phyloP scores from a whole-genome alignment of 2,329 filamentous ascomycete genomes.

The Akanthomyces lecanii region DNA sequence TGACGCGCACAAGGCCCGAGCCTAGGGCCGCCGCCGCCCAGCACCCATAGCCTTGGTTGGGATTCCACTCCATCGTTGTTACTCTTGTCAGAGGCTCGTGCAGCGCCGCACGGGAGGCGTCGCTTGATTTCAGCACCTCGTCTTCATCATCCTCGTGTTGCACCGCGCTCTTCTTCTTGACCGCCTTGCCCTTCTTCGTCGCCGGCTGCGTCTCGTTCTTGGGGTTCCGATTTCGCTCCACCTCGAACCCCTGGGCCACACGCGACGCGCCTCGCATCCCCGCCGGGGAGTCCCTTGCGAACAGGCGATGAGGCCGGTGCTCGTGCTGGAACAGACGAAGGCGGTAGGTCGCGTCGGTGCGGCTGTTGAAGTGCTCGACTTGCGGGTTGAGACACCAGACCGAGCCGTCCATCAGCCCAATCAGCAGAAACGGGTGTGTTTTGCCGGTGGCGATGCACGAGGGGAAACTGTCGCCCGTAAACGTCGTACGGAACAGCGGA shows the following conservation, averaged over 20 bases:
- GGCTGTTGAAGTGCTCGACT: slow-evolving; percentile 33
- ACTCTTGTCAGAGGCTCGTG: slow-evolving; percentile 61
- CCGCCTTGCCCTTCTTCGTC: slow-evolving; percentile 33
- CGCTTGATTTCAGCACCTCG: slow-evolving; percentile 29
- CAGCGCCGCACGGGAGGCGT: slow-evolving; percentile 44
- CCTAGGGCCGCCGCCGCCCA: slow-evolving; percentile 65
- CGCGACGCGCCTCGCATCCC: slow-evolving; percentile 43
- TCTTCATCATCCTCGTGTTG: slow-evolving; percentile 30
- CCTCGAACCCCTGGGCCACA: slow-evolving; percentile 48
- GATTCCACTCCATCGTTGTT: slow-evolving; percentile 63
- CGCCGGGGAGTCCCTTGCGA: slow-evolving; percentile 27
- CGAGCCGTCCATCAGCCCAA: slow-evolving; percentile 52
- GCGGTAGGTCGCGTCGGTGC: slow-evolving; percentile 31
- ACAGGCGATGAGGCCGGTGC: slow-evolving; percentile 37
- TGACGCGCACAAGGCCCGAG: slow-evolving; percentile 61
- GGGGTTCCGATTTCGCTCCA: slow-evolving; percentile 47
- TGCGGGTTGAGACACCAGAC: slow-evolving; percentile 44
- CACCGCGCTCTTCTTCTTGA: slow-evolving; percentile 29
- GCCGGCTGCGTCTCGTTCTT: slow-evolving; percentile 35
- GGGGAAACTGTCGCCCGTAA: slow-evolving; percentile 46
- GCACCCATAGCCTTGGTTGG: slow-evolving; percentile 59
- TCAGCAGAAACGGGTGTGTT: slow-evolving; percentile 50
- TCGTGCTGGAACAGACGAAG: slow-evolving; percentile 50
- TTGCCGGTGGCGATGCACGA: slow-evolving; percentile 47
- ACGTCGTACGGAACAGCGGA: slow-evolving; percentile 48